Conservation (phyloP, 2,329 filamentous ascomycete genomes). For the Bipolaris bicolor region DNA sequence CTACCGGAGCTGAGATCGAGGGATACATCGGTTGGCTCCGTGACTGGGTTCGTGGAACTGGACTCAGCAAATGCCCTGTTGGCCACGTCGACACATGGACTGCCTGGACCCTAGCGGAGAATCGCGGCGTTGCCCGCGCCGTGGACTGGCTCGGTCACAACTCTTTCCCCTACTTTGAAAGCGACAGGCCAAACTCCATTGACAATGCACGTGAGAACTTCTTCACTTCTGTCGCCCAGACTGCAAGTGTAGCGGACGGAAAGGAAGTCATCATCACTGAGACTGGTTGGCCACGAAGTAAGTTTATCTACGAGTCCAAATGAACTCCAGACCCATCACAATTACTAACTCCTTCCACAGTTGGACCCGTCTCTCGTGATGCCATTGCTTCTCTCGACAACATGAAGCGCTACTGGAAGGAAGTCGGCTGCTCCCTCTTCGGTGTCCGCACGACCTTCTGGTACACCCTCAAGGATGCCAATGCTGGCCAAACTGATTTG, state of each 20-base stretch:
- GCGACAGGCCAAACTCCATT: slow-evolving; percentile 22
- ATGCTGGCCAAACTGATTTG: slow-evolving; percentile 50
- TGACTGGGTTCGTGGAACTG: slow-evolving; percentile 66
- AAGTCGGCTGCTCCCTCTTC: slow-evolving; percentile 39
- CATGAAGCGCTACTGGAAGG: slow-evolving; percentile 17
- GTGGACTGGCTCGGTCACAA: slow-evolving; percentile 83
- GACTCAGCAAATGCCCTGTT: slow-evolving; percentile 63
- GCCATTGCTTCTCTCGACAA: neutral
- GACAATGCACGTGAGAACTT: neutral
- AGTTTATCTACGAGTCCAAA: neutral
- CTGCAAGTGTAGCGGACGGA: neutral
- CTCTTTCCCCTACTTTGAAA: slow-evolving; percentile 85
- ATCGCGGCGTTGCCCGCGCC: slow-evolving; percentile 69
- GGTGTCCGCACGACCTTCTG: slow-evolving; percentile 37
- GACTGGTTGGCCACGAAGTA: neutral
- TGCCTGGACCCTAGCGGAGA: slow-evolving; percentile 69
- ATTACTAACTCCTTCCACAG: neutral
- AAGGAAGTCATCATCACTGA: neutral
- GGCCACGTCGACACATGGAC: slow-evolving; percentile 60
- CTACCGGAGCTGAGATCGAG: slow-evolving; percentile 65
- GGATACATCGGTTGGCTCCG: slow-evolving; percentile 73
- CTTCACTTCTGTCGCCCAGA: neutral
- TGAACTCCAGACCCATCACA: neutral
- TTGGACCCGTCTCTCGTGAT: neutral
- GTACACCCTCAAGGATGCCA: slow-evolving; percentile 47